These are phyloP conservation scores for Annona squamosa DNA, from an alignment of 164 flowering plant genomes.

Conservation along the genomic window DNA sequence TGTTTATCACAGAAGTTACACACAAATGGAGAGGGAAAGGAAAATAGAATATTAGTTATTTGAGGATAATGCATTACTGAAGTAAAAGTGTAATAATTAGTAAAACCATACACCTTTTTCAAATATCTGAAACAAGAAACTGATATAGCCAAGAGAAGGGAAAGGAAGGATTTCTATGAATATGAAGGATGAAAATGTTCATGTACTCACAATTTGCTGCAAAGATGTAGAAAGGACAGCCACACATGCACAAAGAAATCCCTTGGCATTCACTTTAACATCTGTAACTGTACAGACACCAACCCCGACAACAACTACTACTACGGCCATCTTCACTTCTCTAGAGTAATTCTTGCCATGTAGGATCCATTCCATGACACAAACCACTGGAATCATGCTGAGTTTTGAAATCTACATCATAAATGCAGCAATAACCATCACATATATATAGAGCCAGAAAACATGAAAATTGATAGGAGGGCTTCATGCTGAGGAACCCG, in stretches of 20 bases:
- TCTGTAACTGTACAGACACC: constrained; percentile 96
- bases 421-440: constrained; percentile 1
- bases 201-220: constrained; percentile 81
- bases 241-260: constrained; percentile 75
- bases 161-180: background rate
- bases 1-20: no score
- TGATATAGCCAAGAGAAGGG: background rate
- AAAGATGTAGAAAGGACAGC: constrained; percentile 79
- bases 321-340: constrained; percentile 67
- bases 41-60: no score
- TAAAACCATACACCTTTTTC: background rate
- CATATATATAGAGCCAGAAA: background rate
- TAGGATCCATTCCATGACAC: constrained; percentile 88
- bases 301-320: constrained; percentile 81
- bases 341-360: constrained; percentile 61
- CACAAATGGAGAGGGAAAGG: background rate
- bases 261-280: constrained; percentile 82
- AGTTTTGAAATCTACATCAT: constrained; percentile 69
- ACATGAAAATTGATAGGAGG: background rate
- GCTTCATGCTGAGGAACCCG: constrained; percentile 3
- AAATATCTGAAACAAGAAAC: background rate
- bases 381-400: constrained; percentile 68
- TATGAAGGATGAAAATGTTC: background rate
- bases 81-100: background rate
- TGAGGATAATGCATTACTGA: background rate